A percentile compares a stretch with the other conserved stretches of the same genome.
Conservation (phyloP, 2,329 filamentous ascomycete genomes). For the Colletotrichum kahawae region DNA sequence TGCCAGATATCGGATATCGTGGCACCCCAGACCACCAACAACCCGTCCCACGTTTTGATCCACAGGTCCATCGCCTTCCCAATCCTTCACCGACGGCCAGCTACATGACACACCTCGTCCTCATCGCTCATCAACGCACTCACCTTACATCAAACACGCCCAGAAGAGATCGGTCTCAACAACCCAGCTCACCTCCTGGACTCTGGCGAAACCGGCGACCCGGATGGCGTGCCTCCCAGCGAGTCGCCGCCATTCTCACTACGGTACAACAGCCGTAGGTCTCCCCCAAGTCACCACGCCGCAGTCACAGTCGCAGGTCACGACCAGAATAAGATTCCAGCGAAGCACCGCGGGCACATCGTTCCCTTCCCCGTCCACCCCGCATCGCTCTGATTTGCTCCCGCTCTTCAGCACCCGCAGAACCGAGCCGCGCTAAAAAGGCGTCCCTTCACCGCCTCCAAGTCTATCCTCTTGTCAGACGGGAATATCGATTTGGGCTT, state of each 20-base stretch:
- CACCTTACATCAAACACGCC: neutral
- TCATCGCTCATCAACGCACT: neutral
- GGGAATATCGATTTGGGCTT: neutral
- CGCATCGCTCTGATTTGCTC: slow-evolving; percentile 8
- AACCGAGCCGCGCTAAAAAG: slow-evolving; percentile 5
- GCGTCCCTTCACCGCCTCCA: slow-evolving; percentile 4
- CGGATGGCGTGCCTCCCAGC: neutral
- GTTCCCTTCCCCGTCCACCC: neutral
- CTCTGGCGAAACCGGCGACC: neutral
- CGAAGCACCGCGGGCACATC: neutral
- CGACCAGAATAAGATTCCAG: neutral
- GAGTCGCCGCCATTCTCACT: neutral
- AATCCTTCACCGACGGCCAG: slow-evolving; percentile 6
- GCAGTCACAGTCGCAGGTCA: neutral
- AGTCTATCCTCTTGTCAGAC: neutral
- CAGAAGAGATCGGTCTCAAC: neutral
- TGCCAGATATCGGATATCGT: neutral
- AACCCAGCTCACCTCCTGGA: neutral
- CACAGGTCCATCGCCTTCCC: neutral
- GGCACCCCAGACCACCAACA: slow-evolving; percentile 4
- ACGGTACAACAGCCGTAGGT: neutral
- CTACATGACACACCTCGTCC: neutral
- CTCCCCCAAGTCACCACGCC: neutral
- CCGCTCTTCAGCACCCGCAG: slow-evolving; percentile 6
- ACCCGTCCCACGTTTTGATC: slow-evolving; percentile 12